Base-by-base conservation (phyloP, 1,139 yeast species). In the Groenewaldozyma auringiensis region DNA sequence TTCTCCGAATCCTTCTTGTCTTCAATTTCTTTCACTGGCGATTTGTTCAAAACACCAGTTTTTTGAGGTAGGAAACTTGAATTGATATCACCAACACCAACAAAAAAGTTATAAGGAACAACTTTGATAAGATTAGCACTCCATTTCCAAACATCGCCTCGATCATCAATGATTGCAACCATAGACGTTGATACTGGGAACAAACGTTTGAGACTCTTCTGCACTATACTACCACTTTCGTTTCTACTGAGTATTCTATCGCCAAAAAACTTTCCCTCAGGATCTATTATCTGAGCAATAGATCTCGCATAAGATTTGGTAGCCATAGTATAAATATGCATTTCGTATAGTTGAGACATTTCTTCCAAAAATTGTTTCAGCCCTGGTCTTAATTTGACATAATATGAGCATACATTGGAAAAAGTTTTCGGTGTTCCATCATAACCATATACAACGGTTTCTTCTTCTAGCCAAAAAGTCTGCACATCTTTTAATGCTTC, bases 71-170 rank as follows among this genome's bases (percentile, higher is more conserved):
- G 69, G 61, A 87, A 88, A 55, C 89, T 83, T 20, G 96, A 86
- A 61, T 94, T 94, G 58, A 94, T 94, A 69, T 94, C 99, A 31
- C 99, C 99, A 50, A 92, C 87, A 9, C 97, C 97, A 37, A 88
- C 95, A 58, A 94, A 94, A 59, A 92, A 94, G 61, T 87, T 95
- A 63, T 87, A 92, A 0, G 98, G 98, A 1, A 88, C 84, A 8
- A 92, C 98, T 62, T 89, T 87, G 50, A 92, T 79, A 53, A 92
- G 70, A 62, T 92, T 89, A 21, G 84, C 81, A 53, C 88, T 86
- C 98, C 98, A 92, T 60, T 85, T 87, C 99, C 99, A 92, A 9
- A 92, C 98, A 63, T 92, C 99, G 3, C 97, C 98, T 62, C 99
- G 76, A 62, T 92, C 99, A 64, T 92, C 99, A 50, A 92, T 92